These are phyloP conservation scores for Ceratobasidium sp. DNA, from an alignment of 1,284 basidiomycete species.

Conservation along the genomic window DNA sequence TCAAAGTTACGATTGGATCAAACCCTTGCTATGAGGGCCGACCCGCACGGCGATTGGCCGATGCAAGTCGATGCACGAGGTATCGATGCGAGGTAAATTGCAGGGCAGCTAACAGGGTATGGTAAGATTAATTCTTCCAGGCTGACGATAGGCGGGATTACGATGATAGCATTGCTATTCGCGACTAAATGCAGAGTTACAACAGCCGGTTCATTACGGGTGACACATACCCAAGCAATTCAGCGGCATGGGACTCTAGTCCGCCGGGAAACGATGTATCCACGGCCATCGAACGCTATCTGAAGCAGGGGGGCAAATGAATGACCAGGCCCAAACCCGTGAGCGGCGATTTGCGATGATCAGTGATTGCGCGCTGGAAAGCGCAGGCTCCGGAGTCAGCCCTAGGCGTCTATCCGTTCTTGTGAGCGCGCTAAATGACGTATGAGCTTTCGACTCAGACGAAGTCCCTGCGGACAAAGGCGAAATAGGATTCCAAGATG, in stretches of 20 bases:
- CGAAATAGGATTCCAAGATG: no score
- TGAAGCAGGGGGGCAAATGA: background rate
- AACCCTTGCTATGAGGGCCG: slow-evolving; percentile 9
- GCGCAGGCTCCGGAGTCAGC: background rate
- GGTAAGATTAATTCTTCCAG: slow-evolving; percentile 2
- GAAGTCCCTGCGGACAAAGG: no score
- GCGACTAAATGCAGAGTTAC: background rate
- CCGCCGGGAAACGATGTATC: slow-evolving; percentile 10
- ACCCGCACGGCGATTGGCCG: slow-evolving; percentile 24
- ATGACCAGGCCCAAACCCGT: background rate
- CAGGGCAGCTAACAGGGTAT: slow-evolving; percentile 20
- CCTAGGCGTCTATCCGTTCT: background rate
- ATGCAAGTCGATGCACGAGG: slow-evolving; percentile 30
- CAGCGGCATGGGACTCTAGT: slow-evolving; percentile 11
- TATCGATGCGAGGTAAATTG: slow-evolving; percentile 33
- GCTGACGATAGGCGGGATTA: slow-evolving; percentile 27
- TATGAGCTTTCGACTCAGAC: background rate
- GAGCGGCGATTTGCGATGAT: slow-evolving; percentile 27
- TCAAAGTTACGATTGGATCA: slow-evolving; percentile 16
- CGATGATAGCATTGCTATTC: slow-evolving; percentile 11
- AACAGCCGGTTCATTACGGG: background rate
- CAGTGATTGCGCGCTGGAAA: slow-evolving; percentile 4
- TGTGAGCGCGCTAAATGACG: background rate
- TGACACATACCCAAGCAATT: background rate
- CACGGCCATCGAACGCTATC: background rate